Evolutionary conservation across 345 rosid species (phyloP).

Genomic region (Raphanus sativus): DNA sequence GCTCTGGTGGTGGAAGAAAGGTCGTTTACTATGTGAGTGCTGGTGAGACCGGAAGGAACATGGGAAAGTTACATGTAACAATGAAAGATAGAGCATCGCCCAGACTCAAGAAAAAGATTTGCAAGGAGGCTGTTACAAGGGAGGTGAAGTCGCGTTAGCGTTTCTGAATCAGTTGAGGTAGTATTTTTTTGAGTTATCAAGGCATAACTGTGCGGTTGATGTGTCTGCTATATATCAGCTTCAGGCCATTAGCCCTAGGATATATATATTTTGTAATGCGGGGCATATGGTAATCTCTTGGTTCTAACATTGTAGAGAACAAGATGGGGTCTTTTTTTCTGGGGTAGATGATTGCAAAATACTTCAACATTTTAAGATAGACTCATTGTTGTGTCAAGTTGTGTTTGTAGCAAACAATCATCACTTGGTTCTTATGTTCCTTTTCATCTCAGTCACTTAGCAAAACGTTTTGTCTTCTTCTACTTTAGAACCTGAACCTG

Average conservation of each 20-base stretch:
- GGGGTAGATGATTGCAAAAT: background rate
- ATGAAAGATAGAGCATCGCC: conserved; percentile 39
- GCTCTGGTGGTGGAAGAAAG: conserved; percentile 36
- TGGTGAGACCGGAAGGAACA: conserved; percentile 26
- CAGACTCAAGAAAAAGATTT: conserved; percentile 42
- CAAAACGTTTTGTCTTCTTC: background rate
- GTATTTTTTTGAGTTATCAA: conserved; percentile 9
- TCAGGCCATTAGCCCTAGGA: conserved; percentile 5
- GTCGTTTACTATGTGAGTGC: conserved; percentile 26
- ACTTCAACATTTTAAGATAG: background rate
- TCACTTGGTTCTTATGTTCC: background rate
- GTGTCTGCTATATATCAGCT: background rate
- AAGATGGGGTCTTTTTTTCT: background rate
- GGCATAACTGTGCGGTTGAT: conserved; percentile 11
- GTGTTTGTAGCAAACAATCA: background rate
- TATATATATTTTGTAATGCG: conserved; percentile 22
- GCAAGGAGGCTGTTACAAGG: conserved; percentile 28
- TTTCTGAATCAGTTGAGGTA: conserved; percentile 1
- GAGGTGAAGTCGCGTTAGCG: conserved; percentile 11
- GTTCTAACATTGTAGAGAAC: conserved; percentile 29
- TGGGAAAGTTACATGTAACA: conserved; percentile 19
- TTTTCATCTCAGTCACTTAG: background rate
- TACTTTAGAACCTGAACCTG: background rate
- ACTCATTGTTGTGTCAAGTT: conserved; percentile 13
- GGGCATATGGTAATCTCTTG: conserved; percentile 19